Evolutionary conservation across 306 rosid genomes (phyloP).

Genomic region (Prunus davidiana): DNA sequence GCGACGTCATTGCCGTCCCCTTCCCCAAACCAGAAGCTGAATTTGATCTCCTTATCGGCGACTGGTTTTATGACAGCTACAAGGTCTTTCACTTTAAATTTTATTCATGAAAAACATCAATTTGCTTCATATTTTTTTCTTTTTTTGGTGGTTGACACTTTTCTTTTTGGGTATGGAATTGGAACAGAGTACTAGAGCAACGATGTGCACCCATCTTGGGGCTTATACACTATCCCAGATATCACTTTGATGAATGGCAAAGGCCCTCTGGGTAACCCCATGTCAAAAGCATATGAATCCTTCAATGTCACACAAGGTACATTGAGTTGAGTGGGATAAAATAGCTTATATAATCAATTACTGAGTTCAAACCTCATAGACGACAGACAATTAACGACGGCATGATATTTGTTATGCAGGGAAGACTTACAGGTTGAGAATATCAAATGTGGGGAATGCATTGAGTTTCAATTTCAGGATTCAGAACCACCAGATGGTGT

Average conservation of each 20-base stretch:
- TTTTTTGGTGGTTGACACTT: background rate
- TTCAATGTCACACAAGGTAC: slow-evolving; percentile 68
- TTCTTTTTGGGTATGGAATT: slow-evolving; percentile 5
- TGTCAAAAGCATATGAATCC: slow-evolving; percentile 43
- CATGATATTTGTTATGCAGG: slow-evolving; percentile 37
- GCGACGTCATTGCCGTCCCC: slow-evolving; percentile 54
- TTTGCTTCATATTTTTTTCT: background rate
- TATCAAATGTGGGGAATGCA: slow-evolving; percentile 78
- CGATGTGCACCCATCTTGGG: slow-evolving; percentile 3
- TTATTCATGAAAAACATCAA: background rate
- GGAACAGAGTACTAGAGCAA: slow-evolving; percentile 43
- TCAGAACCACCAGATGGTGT: slow-evolving; percentile 57
- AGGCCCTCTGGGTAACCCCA: slow-evolving; percentile 37
- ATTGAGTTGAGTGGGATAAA: background rate
- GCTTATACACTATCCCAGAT: slow-evolving; percentile 31
- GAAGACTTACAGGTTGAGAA: slow-evolving; percentile 69
- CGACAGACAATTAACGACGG: background rate
- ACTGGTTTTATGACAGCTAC: slow-evolving; percentile 65
- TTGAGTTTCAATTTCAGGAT: slow-evolving; percentile 81
- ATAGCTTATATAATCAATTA: background rate
- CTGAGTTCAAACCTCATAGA: background rate
- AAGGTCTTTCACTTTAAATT: slow-evolving; percentile 38
- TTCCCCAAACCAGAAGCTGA: slow-evolving; percentile 75
- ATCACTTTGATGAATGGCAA: slow-evolving; percentile 75
- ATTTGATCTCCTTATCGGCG: slow-evolving; percentile 74